phyloP scores from a whole-genome alignment of 768 basidiomycete species.

The Termitomyces sp. region DNA sequence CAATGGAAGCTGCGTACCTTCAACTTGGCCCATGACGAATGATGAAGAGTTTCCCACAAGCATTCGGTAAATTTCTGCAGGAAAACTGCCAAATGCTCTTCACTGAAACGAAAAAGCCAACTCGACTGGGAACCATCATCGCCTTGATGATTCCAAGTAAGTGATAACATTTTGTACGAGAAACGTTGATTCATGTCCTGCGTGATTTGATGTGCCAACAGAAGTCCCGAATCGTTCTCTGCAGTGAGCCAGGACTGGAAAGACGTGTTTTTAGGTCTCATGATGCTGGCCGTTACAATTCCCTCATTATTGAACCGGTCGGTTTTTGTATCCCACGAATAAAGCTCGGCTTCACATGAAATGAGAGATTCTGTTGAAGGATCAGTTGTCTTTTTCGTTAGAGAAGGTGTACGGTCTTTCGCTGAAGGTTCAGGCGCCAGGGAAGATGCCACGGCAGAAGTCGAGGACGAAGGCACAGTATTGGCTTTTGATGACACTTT shows the following conservation, averaged over 20 bases:
- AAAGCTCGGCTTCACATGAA: conserved; percentile 52
- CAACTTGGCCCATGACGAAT: conserved; percentile 71
- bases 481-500: conserved; percentile 27
- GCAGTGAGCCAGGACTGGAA: conserved; percentile 64
- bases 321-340: conserved; percentile 53
- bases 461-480: conserved; percentile 10
- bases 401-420: conserved; percentile 1
- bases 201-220: conserved; percentile 60
- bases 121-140: conserved; percentile 57
- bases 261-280: conserved; percentile 37
- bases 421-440: conserved; percentile 6
- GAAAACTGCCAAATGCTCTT: conserved; percentile 58
- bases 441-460: conserved; percentile 5
- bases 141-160: conserved; percentile 85
- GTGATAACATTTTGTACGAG: conserved; percentile 57
- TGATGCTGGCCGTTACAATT: conserved; percentile 51
- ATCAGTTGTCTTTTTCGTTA: conserved; percentile 12
- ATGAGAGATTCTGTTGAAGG: conserved; percentile 30
- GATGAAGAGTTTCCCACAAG: conserved; percentile 80
- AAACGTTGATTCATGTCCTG: conserved; percentile 72
- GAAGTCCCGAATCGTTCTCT: conserved; percentile 42
- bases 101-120: conserved; percentile 78
- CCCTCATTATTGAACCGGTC: conserved; percentile 53
- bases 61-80: conserved; percentile 62
- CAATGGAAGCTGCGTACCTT: conserved; percentile 48